Conservation (phyloP, 2,329 filamentous ascomycete genomes). For the Penicillium corylophilum region DNA sequence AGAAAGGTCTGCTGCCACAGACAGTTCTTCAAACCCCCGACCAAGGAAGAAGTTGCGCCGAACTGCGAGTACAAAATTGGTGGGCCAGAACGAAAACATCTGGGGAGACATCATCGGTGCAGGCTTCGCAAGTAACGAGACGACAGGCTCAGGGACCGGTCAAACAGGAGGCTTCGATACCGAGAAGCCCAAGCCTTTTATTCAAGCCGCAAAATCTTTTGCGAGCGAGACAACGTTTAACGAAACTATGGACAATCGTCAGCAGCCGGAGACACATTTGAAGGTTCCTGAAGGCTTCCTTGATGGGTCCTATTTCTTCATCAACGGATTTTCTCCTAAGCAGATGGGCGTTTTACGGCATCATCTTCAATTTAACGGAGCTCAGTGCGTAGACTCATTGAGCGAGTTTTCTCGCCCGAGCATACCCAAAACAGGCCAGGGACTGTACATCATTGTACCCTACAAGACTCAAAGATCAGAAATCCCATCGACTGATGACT, state of each 20-base stretch:
- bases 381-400: slow-evolving; percentile 35
- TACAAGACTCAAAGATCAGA: slow-evolving; percentile 35
- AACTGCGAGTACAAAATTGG: slow-evolving; percentile 80
- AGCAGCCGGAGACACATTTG: slow-evolving; percentile 16
- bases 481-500: slow-evolving; percentile 40
- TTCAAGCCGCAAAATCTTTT: slow-evolving; percentile 40
- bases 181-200: slow-evolving; percentile 19
- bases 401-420: slow-evolving; percentile 35
- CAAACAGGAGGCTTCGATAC: slow-evolving; percentile 19
- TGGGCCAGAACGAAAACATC: slow-evolving; percentile 75
- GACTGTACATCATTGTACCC: slow-evolving; percentile 42
- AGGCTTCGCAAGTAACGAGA: slow-evolving; percentile 28
- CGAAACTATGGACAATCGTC: slow-evolving; percentile 25
- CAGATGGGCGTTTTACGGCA: slow-evolving; percentile 45
- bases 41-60: slow-evolving; percentile 76
- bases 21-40: slow-evolving; percentile 55
- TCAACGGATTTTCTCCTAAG: slow-evolving; percentile 58
- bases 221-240: slow-evolving; percentile 38
- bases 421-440: slow-evolving; percentile 34
- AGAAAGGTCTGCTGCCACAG: slow-evolving; percentile 42
- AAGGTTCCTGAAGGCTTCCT: slow-evolving; percentile 52
- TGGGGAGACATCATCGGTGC: slow-evolving; percentile 82
- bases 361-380: slow-evolving; percentile 44
- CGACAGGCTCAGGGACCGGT: slow-evolving; percentile 26
- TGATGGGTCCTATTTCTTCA: slow-evolving; percentile 56